phyloP scores from a whole-genome alignment of 2,329 filamentous ascomycete genomes.

The Acrocalymma vagum region DNA sequence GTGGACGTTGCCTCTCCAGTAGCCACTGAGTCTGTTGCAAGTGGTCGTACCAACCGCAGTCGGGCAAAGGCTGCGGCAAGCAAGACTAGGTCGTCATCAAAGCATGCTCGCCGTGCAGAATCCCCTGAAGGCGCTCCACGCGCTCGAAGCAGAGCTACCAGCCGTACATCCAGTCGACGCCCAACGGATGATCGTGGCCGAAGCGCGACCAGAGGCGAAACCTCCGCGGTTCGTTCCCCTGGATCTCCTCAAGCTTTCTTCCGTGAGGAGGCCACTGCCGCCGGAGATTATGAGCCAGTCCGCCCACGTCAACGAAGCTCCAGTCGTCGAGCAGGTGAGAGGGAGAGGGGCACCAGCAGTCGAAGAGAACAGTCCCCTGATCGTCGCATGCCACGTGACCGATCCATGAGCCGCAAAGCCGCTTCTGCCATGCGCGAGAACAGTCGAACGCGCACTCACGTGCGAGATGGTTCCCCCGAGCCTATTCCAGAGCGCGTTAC shows the following conservation, averaged over 20 bases:
- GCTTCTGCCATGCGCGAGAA: constrained; percentile 37
- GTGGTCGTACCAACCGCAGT: constrained; percentile 45
- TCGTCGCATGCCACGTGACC: constrained; percentile 42
- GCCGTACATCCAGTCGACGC: constrained; percentile 47
- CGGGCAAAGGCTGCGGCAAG: constrained; percentile 40
- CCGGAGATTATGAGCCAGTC: constrained; percentile 69
- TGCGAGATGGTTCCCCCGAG: constrained; percentile 45
- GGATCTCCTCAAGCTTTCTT: constrained; percentile 83
- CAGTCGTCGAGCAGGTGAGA: constrained; percentile 58
- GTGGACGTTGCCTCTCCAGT: constrained; percentile 44
- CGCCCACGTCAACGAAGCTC: constrained; percentile 61
- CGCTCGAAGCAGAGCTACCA: constrained; percentile 38
- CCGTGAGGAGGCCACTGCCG: constrained; percentile 62
- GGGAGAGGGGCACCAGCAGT: constrained; percentile 54
- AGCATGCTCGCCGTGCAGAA: constrained; percentile 40
- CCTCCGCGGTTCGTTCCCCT: constrained; percentile 73
- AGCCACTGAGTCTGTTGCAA: constrained; percentile 46
- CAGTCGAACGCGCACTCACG: constrained; percentile 42
- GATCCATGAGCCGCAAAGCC: constrained; percentile 45
- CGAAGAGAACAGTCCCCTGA: constrained; percentile 58
- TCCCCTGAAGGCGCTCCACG: constrained; percentile 42
- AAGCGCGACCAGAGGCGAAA: constrained; percentile 50
- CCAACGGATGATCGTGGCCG: constrained; percentile 42
- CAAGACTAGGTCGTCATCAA: constrained; percentile 48
- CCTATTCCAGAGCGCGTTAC: constrained; percentile 22